These are phyloP conservation scores for Pichiaceae sp. DNA, from an alignment of 1,139 yeast genomes.

Conservation along the genomic window DNA sequence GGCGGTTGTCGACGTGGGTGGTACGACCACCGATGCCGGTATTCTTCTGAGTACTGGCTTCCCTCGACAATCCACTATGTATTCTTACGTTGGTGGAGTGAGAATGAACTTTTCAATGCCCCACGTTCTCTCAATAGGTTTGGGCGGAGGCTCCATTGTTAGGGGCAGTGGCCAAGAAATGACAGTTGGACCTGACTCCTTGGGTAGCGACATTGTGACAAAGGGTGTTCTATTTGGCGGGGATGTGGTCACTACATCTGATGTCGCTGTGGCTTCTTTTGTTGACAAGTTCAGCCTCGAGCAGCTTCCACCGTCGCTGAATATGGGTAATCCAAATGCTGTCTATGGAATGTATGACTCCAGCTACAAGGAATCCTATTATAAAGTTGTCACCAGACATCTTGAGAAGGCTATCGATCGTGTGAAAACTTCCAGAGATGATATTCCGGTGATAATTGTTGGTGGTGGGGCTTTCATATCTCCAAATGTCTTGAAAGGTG, in stretches of 20 bases:
- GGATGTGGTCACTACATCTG: slow-evolving; percentile 22
- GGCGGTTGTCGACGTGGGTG: slow-evolving; percentile 27
- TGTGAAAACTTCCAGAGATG: slow-evolving; percentile 26
- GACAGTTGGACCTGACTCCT: slow-evolving; percentile 27
- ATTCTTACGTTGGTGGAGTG: slow-evolving; percentile 27
- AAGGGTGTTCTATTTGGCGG: slow-evolving; percentile 26
- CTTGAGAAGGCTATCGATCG: slow-evolving; percentile 23
- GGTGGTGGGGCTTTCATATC: slow-evolving; percentile 29
- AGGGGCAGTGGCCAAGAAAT: slow-evolving; percentile 14
- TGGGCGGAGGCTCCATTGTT: slow-evolving; percentile 28
- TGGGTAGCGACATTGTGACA: slow-evolving; percentile 23
- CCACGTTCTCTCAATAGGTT: slow-evolving; percentile 25
- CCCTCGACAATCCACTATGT: slow-evolving; percentile 25
- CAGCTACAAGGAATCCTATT: slow-evolving; percentile 8
- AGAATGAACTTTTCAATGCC: slow-evolving; percentile 29
- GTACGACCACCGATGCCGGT: slow-evolving; percentile 28
- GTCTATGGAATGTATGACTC: slow-evolving; percentile 9
- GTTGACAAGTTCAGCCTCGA: too few relatives aligned
- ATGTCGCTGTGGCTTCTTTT: slow-evolving; percentile 15
- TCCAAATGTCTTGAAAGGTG: slow-evolving; percentile 18
- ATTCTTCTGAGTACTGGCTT: slow-evolving; percentile 24
- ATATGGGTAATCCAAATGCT: slow-evolving; percentile 11
- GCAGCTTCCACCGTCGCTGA: too few relatives aligned
- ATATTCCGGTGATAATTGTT: slow-evolving; percentile 25
- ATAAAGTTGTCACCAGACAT: slow-evolving; percentile 15